phyloP scores from a whole-genome alignment of 768 basidiomycete genomes.

The Cubamyces lactineus region DNA sequence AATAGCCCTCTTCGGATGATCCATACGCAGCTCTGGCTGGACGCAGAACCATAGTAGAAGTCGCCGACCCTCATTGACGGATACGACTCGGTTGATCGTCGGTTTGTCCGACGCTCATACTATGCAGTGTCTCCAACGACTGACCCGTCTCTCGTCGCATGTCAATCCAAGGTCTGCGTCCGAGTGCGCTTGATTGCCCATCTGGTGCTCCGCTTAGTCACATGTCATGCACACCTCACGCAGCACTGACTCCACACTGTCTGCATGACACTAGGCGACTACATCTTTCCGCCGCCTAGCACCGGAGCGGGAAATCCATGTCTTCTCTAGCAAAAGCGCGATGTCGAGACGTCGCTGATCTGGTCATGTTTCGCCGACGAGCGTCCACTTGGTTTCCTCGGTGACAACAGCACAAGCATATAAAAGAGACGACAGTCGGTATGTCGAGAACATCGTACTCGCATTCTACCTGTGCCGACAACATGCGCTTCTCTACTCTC shows the following conservation, averaged over 20 bases:
- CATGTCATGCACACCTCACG: neutral
- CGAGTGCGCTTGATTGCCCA: neutral
- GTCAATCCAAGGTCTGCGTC: neutral
- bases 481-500: conserved; percentile 18
- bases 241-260: neutral
- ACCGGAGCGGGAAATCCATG: neutral
- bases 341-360: too few species aligned
- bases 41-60: neutral
- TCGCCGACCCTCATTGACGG: neutral
- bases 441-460: neutral
- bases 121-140: neutral
- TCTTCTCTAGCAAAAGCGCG: neutral
- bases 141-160: neutral
- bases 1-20: conserved; percentile 1
- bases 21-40: neutral
- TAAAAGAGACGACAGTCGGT: neutral
- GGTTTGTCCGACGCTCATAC: conserved; percentile 1
- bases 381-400: neutral
- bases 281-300: neutral
- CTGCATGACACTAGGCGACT: neutral
- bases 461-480: neutral
- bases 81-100: conserved; percentile 17
- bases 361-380: conserved; percentile 3
- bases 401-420: neutral
- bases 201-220: neutral